phyloP scores from a whole-genome alignment of 768 basidiomycete species.

The Suillus clintonianus region DNA sequence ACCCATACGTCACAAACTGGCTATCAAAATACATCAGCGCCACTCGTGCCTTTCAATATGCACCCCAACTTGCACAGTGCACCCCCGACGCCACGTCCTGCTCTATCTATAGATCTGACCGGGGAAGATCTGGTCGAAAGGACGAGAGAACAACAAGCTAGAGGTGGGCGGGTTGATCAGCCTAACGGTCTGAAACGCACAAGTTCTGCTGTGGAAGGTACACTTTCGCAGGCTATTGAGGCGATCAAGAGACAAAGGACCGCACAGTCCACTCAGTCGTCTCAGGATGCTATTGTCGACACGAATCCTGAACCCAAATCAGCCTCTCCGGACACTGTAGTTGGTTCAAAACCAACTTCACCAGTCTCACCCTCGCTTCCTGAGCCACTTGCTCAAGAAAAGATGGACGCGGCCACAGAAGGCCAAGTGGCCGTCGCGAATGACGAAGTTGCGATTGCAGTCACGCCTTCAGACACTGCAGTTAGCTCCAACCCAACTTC shows the following conservation, averaged over 20 bases:
- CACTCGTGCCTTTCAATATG: not conserved
- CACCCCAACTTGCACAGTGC: not conserved
- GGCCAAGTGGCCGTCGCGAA: not conserved
- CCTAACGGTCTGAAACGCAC: conserved; percentile 3
- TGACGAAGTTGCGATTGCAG: not conserved
- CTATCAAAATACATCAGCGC: conserved; percentile 7
- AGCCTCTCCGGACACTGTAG: not conserved
- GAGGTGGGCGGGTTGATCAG: not conserved
- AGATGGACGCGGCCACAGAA: not conserved
- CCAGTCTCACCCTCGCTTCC: not conserved
- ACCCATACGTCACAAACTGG: not conserved
- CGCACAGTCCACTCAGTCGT: too few relatives aligned
- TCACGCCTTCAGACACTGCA: conserved; percentile 1
- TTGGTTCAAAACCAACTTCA: not conserved
- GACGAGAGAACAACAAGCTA: not conserved
- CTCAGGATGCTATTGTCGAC: not conserved
- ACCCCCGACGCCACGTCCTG: not conserved
- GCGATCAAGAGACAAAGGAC: not conserved
- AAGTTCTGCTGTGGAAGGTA: not conserved
- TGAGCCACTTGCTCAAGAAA: not conserved
- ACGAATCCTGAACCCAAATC: not conserved
- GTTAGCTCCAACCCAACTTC: not conserved
- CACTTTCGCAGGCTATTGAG: not conserved
- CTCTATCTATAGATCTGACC: not conserved
- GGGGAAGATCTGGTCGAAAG: not conserved